phyloP scores from a whole-genome alignment of 2,329 filamentous ascomycete species.

The Colletotrichum gigasporum region DNA sequence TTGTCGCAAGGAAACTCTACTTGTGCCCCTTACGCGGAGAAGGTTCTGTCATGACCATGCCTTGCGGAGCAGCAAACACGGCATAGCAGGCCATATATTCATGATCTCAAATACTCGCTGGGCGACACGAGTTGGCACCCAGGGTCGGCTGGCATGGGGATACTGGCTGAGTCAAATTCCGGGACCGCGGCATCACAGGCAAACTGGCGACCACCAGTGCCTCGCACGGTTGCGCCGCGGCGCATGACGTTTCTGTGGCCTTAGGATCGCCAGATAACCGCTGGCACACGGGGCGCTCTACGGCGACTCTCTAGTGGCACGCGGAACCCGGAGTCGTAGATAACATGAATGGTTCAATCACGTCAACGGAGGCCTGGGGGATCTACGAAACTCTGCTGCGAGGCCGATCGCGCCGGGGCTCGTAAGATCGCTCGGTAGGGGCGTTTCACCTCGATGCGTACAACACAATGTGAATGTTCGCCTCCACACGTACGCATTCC shows the following conservation, averaged over 20 bases:
- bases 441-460: neutral
- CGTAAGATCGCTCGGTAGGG: neutral
- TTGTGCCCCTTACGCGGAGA: neutral
- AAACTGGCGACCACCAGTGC: neutral
- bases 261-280: neutral
- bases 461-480: too few relatives aligned
- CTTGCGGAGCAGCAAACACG: neutral
- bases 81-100: neutral
- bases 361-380: neutral
- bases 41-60: constrained; percentile 14
- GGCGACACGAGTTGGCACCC: neutral
- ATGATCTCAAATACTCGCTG: neutral
- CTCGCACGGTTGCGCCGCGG: neutral
- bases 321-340: neutral
- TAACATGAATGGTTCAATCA: neutral
- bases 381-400: neutral
- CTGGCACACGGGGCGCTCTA: neutral
- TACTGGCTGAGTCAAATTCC: neutral
- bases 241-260: neutral
- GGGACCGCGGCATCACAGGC: constrained; percentile 27
- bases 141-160: neutral
- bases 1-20: neutral
- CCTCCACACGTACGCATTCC: too few relatives aligned
- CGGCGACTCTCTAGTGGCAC: neutral
- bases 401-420: neutral